Base-by-base conservation (phyloP, 257 asterid species). In the Lantana camara region DNA sequence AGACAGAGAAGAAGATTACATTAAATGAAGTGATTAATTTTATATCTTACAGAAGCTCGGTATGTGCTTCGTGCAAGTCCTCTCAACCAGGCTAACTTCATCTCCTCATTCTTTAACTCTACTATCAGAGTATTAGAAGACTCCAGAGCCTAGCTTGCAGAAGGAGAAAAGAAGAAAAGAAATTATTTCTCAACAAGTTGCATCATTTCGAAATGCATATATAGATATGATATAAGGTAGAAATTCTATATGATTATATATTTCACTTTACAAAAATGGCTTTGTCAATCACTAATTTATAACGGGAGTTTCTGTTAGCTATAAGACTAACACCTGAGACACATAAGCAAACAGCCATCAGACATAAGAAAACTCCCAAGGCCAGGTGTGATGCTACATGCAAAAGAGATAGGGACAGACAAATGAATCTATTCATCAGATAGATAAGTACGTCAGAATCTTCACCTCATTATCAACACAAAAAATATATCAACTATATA, bases 1-100 rank as follows among this genome's bases (percentile, higher is more conserved):
- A 15, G 51, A 72, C 6, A 64, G 44, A 63, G 48, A 55, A 69
- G 24, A 73, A 72, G 67, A 53, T 17, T 38, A 32, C 45, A 68
- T 19, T 11, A 48, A 53, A 63, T 20, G 63, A 51, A 51, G 24
- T 50, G 53, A 51, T 70, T 40, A 72, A 60, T 46, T 65, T 59
- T 62, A 57, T 44, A 75, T 80, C 97, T 79, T 86, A 94, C 99
- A 71, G 99, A 94, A 77, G 97, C 99, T 81, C 83, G 90, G 82
- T 94, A 94, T 54, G 99, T 94, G 37, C 96, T 81, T 73, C 81
- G 95, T 69, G 81, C 82, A 76, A 94, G 95, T 77, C 75, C 86
- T 72, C 94, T 88, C 76, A 85, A 73, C 99, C 99, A 94, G 57
- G 85, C 59, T 14, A 80, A 75, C 80, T 87, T 94, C 69, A 77